Base-by-base conservation (phyloP, 2,329 filamentous ascomycete species). In the Fusarium scirpi region DNA sequence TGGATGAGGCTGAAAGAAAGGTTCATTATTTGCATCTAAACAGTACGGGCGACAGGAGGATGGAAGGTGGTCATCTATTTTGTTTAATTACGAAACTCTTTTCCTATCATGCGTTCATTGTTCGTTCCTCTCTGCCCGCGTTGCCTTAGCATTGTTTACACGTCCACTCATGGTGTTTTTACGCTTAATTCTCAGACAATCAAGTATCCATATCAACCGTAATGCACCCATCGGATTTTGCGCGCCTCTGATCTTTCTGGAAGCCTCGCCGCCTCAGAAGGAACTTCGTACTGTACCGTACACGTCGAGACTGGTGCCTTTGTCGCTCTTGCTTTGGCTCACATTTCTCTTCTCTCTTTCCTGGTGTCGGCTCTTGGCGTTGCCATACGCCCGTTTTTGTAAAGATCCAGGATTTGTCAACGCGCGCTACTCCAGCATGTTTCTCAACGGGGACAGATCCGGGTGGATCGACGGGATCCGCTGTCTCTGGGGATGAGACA, bases 21-120 rank as follows among this genome's bases (percentile, higher is more conserved):
- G 67, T 62, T 68, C 69, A 71, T 56, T 74, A 69, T 72, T 78
- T 77, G 67, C 77, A 78, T 78, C 73, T 76, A 71, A 72, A 73
- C 72, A 75, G 67, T 73, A 76, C 66, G 74, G 73, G 75, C 75
- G 74, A 75, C 59, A 75, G 72, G 68, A 52, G 32, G 49, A 52
- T 52, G 76, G 79, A 79, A 75, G 81, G 80, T 78, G 80, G 79
- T 79, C 80, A 82, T 81, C 81, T 84, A 85, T 81, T 79, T 83
- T 85, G 83, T 85, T 84, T 85, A 85, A 85, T 85, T 80, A 83
- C 76, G 80, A 83, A 81, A 77, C 67, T 73, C 68, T 75, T 77
- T 78, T 77, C 74, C 72, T 76, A 71, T 63, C 49, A 57, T 64
- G 56, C 45, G 30, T 62, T 64, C 24, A 41, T 52, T 41, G 32